Evolutionary conservation across 2,329 filamentous ascomycete genomes (phyloP), one percentile per base, ranked within the genome.

Genomic region (Beauveria sp.): DNA sequence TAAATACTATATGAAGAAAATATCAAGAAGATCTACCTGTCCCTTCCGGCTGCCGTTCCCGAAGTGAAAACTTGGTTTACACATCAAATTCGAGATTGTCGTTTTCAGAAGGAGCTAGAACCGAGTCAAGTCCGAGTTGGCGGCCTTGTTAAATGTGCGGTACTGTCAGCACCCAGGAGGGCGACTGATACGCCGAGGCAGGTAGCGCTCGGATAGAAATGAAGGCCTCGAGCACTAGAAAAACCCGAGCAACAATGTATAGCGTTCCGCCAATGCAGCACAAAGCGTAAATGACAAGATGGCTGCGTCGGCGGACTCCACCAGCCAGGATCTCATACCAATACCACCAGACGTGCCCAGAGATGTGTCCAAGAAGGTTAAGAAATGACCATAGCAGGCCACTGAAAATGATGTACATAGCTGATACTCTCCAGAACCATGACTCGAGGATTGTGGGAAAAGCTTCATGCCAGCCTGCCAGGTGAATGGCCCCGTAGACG

Each of bases 271-370:
- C 57, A 20, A 60, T 48, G 48, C 18, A 60, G 18, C 57, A 61
- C 12, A 61, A 48, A 22, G 45, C 34, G 18, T 49, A 63, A 5
- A 61, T 51, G 0, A 63, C 40, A 5, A 63, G 28, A 31, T 63
- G 55, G 10, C 61, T 63, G 43, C 55, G 42, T 24, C 51, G 46
- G 12, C 61, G 28, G 3, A 31, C 34, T 9, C 49, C 56, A n/a
- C 61, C 61, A 12, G 50, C 56, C 40, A 63, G 31, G 34, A 63
- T 63, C 16, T 58, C 56, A 18, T 60, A 61, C 57, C 50, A 63
- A 10, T 60, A 61, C 61, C 50, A 61, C 61, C 61, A 63, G 4
- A 63, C 31, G 1, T 40, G 28, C 5, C 50, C 50, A 7, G 50
- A 63, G 3, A 60, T n/a, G 28, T 63, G 61, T n/a, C 61, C 61